Evolutionary conservation across 2,329 filamentous ascomycete species (phyloP), one percentile per base, ranked within the genome.

Genomic region (Trichoderma brevicompactum): DNA sequence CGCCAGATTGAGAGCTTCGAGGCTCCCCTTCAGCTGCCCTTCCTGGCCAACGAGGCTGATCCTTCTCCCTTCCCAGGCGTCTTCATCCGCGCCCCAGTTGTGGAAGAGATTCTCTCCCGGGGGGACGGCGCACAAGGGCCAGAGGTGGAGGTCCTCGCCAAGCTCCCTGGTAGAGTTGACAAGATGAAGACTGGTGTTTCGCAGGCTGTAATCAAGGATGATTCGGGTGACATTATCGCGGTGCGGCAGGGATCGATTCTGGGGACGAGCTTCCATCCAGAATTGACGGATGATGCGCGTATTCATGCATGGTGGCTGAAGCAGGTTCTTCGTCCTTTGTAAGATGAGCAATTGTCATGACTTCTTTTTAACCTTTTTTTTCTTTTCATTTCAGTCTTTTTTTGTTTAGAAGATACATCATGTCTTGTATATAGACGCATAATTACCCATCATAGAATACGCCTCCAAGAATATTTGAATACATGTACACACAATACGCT

Each of bases 221-320:
- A 78, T 49, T 84, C 82, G 2, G 86, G 89, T 2, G 91, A 96
- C 70, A 94, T 98, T 59, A 88, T 98, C 58, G 94, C 94, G 0
- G 92, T 98, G 40, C 85, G 86, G 69, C 94, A 98, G 79, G 92
- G 90, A 0, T 97, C 97, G 77, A 90, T 97, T 0, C 90, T 98
- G 72, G 95, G 93, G 4, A 97, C 91, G 3, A 97, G 94, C 73
- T 99, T 98, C 74, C 95, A 98, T 72, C 95, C 95, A 0, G 95
- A 99, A 77, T 77, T 99, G 76, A 98, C 94, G 0, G 86, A 88
- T 7, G 95, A 99, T 79, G 82, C 88, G 65, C 85, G 95, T 64
- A 96, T 98, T 73, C 95, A 99, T 77, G 83, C 87, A 5, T 98
- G 95, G 95, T 99, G 95, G 95, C 74, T 99, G 74, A 80, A 84